A percentile compares a stretch with the other conserved stretches of the same genome.
phyloP scores from a whole-genome alignment of 1,284 basidiomycete species.

The Malassezia nana region DNA sequence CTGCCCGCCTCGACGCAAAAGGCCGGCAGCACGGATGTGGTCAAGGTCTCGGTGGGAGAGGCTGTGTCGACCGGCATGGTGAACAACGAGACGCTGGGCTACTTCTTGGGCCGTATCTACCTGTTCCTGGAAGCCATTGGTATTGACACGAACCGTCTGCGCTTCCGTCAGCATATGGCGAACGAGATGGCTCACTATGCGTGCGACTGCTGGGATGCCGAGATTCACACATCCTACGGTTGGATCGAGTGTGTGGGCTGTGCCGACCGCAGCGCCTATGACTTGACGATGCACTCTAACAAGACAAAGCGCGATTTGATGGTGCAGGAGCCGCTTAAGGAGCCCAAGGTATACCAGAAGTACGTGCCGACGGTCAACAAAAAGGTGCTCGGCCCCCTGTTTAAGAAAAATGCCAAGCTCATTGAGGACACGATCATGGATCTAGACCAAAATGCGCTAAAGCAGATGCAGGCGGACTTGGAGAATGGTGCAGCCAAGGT shows the following conservation, averaged over 20 bases:
- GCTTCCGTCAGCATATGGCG: conserved; percentile 93
- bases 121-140: conserved; percentile 86
- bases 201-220: conserved; percentile 97
- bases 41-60: conserved; percentile 68
- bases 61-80: conserved; percentile 74
- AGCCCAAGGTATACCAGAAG: conserved; percentile 66
- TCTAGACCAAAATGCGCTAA: conserved; percentile 62
- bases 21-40: conserved; percentile 62
- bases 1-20: conserved; percentile 75
- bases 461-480: conserved; percentile 64
- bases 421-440: conserved; percentile 63
- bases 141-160: conserved; percentile 70
- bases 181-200: conserved; percentile 99
- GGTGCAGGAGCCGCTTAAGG: conserved; percentile 72
- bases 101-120: conserved; percentile 88
- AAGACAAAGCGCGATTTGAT: conserved; percentile 57
- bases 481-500: conserved; percentile 50
- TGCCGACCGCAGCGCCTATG: conserved; percentile 94
- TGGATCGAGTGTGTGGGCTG: conserved; percentile 99
- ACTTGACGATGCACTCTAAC: conserved; percentile 58
- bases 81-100: conserved; percentile 93
- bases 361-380: conserved; percentile 71
- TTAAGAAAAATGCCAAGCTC: conserved; percentile 69
- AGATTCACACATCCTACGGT: conserved; percentile 85
- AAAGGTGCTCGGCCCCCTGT: conserved; percentile 79